Conservation (phyloP, 129 eudicot species). For the Cynara cardunculus region DNA sequence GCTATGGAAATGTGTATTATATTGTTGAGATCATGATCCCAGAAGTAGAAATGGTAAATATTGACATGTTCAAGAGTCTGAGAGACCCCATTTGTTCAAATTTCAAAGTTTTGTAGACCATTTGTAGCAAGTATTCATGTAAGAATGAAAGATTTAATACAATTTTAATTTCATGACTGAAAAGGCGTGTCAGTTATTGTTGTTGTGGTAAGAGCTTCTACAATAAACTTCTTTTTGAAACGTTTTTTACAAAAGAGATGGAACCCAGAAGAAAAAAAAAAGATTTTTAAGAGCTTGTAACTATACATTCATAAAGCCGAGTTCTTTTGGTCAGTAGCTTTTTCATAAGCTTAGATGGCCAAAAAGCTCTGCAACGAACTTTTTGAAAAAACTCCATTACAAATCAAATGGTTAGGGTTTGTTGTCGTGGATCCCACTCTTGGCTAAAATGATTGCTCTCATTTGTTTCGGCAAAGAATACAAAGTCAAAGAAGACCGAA, state of each 20-base stretch:
- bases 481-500: background rate
- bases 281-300: no score
- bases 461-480: background rate
- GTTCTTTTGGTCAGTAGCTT: no score
- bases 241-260: background rate
- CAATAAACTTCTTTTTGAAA: background rate
- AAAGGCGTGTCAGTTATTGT: background rate
- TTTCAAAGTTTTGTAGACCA: conserved; percentile 28
- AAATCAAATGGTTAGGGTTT: background rate
- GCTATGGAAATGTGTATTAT: conserved; percentile 7
- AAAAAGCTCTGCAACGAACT: background rate
- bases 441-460: background rate
- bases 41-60: conserved; percentile 15
- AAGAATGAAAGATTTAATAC: background rate
- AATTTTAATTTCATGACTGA: background rate
- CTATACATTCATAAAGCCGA: no score
- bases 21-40: conserved; percentile 15
- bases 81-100: conserved; percentile 17
- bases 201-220: background rate
- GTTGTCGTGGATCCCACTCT: background rate
- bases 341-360: background rate
- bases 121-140: conserved; percentile 19
- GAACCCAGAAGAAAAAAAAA: background rate
- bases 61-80: background rate
- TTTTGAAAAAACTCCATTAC: background rate